Evolutionary conservation across 2,329 filamentous ascomycete genomes (phyloP), one percentile per base, ranked within the genome.

Genomic region (Bretziella fagacearum): DNA sequence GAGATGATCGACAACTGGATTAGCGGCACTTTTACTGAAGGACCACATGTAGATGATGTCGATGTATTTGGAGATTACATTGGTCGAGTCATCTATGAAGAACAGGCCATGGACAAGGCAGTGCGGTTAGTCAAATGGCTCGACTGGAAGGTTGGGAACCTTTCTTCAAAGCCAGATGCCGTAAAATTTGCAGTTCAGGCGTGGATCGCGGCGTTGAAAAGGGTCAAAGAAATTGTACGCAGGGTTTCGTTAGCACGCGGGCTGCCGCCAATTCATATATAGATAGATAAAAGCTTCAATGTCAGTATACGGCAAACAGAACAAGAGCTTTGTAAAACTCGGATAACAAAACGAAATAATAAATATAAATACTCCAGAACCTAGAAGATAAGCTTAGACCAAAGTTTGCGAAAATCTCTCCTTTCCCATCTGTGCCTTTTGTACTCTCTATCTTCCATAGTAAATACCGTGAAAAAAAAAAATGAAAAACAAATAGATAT

Each of bases 31-130:
- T n/a, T 68, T 4, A 80, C 87, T 2, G 30, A 36, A 10, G 85
- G 83, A 0, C 91, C 91, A 1, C 86, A 91, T 60, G 63, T 63
- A 0, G 77, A 82, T 49, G 91, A 98, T 60, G 79, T 89, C 0
- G 70, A 70, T 33, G 77, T 87, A 30, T 67, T 96, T 51, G 74
- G 71, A 46, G 72, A 67, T 55, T 96, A 93, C 60, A 60, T 96
- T 25, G 66, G 59, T 4, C 71, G 71, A 22, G 84, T 96, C 0
- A 70, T 94, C 0, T 51, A 64, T 1, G 79, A 89, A 49, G 91
- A 96, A 60, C 68, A 71, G 49, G 79, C 95, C 58, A 69, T 91
- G 62, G 71, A 71, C 4, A 94, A 93, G 61, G 83, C 74, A 1
- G 69, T 75, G 1, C 72, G 73, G 10, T 62, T 91, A 15, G 71